These are phyloP conservation scores for Globisporangium okanoganense DNA, from an alignment of 352 stramenopile genomes.

Conservation along the genomic window DNA sequence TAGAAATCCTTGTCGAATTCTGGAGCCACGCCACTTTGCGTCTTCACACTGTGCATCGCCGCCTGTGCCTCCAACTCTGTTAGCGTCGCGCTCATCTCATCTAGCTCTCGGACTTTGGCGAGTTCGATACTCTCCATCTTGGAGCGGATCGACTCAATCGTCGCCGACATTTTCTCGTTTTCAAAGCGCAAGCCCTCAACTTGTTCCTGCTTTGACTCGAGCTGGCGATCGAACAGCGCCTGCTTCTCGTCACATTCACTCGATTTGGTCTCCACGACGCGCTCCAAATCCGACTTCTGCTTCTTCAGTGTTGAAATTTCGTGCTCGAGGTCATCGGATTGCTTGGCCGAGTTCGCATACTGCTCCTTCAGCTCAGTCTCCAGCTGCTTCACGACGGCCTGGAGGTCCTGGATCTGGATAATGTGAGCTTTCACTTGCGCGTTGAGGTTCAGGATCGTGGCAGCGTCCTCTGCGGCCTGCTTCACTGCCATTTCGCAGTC, in stretches of 20 bases:
- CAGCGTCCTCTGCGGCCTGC: constrained; percentile 29
- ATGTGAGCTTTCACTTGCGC: constrained; percentile 38
- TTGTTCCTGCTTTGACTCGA: constrained; percentile 42
- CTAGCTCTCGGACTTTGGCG: constrained; percentile 36
- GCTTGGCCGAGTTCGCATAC: constrained; percentile 35
- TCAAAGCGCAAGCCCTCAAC: constrained; percentile 34
- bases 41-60: not conserved
- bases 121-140: constrained; percentile 44
- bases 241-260: constrained; percentile 38
- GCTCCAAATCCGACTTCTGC: constrained; percentile 37
- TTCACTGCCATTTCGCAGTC: constrained; percentile 42
- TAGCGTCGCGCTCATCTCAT: constrained; percentile 28
- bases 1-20: constrained; percentile 40
- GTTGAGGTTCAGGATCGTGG: constrained; percentile 29
- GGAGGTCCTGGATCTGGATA: constrained; percentile 43
- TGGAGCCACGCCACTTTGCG: not conserved
- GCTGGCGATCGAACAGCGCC: constrained; percentile 33
- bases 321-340: constrained; percentile 41
- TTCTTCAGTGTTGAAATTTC: constrained; percentile 38
- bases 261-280: constrained; percentile 28
- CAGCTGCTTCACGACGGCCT: constrained; percentile 35
- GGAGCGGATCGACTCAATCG: constrained; percentile 31
- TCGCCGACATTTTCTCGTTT: constrained; percentile 34
- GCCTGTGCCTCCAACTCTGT: constrained; percentile 31
- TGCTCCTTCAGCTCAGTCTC: constrained; percentile 44